phyloP scores from a whole-genome alignment of 2,329 filamentous ascomycete genomes.

The Aureobasidium sp. region DNA sequence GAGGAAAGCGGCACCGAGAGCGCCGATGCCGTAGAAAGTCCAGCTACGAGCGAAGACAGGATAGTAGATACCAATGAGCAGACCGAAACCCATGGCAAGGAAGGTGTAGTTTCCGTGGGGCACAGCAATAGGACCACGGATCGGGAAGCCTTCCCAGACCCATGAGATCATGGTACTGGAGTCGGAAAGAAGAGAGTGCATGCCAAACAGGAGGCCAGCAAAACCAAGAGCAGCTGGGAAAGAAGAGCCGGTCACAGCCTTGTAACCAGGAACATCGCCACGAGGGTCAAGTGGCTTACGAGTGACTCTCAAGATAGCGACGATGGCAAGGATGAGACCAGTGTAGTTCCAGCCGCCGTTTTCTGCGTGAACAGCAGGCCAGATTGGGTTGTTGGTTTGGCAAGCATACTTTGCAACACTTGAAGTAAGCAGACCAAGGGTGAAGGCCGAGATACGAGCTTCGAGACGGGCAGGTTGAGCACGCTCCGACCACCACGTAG shows the following conservation, averaged over 20 bases:
- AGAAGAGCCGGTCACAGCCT: conserved; percentile 49
- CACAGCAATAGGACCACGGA: conserved; percentile 77
- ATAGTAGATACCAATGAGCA: conserved; percentile 66
- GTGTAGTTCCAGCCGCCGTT: conserved; percentile 92
- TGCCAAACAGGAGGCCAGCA: conserved; percentile 75
- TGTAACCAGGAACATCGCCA: conserved; percentile 5
- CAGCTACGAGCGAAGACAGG: conserved; percentile 68
- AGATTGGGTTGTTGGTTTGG: conserved; percentile 92
- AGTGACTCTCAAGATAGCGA: conserved; percentile 50
- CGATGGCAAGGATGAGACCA: conserved; percentile 66
- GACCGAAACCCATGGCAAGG: conserved; percentile 75
- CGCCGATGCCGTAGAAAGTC: conserved; percentile 71
- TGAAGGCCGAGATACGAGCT: conserved; percentile 71
- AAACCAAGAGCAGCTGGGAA: conserved; percentile 69
- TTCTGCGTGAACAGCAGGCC: conserved; percentile 82
- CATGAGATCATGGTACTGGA: conserved; percentile 98
- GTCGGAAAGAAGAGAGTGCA: conserved; percentile 90
- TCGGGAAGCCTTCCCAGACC: conserved; percentile 95
- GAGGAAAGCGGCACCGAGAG: conserved; percentile 68
- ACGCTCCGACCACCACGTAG: conserved; percentile 72
- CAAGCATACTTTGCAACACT: conserved; percentile 87
- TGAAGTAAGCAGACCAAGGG: conserved; percentile 74
- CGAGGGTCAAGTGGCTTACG: conserved; percentile 12
- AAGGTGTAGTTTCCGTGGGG: conserved; percentile 88
- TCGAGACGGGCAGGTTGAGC: conserved; percentile 70